Evolutionary conservation across 2,329 filamentous ascomycete genomes (phyloP), one percentile per base, ranked within the genome.

Genomic region (Zarea fungicola): DNA sequence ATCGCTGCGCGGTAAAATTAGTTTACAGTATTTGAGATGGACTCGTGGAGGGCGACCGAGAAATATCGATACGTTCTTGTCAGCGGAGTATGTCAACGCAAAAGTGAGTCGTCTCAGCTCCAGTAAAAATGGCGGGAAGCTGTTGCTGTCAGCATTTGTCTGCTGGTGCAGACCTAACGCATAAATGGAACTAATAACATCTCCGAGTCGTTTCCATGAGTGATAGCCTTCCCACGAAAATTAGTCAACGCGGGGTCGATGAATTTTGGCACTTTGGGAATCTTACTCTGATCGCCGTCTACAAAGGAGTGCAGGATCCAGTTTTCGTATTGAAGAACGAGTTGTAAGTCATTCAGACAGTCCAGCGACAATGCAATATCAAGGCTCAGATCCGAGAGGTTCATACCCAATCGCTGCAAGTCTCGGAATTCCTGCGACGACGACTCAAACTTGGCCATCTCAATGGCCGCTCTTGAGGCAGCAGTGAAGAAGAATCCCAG

Each of bases 41-140:
- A 76, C 68, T 3, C 73, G 63, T 3, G 72, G 71, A 4, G 74
- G 74, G 2, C 74, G 65, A 4, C 74, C 74, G n/a, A 76, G 65
- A 45, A 77, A 77, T 2, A 74, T 69, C 1, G 72, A 67, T 7
- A 75, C 58, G 34, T 66, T 70, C 49, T 75, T 76, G 49, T 76
- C 74, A 5, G 66, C 67, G 6, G 68, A 68, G 47, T 73, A 76
- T 6, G 65, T 63, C 2, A 66, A 62, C 5, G 66, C 67, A 50
- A 75, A 74, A 6, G 65, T 65, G 3, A 60, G 58, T 48, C 63
- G 62, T 21, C 71, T 61, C 45, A 74, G 62, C 39, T 72, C 62
- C 1, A 56, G 58, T 2, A 75, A 56, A n/a, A 72, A 74, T 2
- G 58, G 56, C 1, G 72, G 67, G 10, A 58, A 59, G 9, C 58